Evolutionary conservation across 2,329 filamentous ascomycete genomes (phyloP), one percentile per base, ranked within the genome.

Genomic region (Diaporthe vaccinii): DNA sequence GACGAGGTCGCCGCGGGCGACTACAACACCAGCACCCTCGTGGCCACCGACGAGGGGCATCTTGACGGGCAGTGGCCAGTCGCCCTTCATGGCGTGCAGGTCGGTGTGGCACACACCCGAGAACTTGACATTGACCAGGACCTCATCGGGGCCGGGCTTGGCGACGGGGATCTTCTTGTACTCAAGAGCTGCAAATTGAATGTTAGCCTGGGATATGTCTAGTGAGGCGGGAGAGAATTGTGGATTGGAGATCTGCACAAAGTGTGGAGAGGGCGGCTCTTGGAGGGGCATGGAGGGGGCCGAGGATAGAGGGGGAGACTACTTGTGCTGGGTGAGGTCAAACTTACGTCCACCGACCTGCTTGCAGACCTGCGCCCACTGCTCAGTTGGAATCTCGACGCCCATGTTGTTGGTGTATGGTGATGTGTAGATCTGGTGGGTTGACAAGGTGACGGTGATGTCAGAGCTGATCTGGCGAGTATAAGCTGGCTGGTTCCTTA

Each of bases 351-450:
- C 93, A 79, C 94, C 95, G 74, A 89, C 92, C 89, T 95, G 91
- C 85, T 98, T 94, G 80, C 97, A 89, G 80, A 98, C 94, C 86
- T 97, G 94, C 70, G 96, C 96, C 95, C 93, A 97, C 88, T 98
- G 96, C 85, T 92, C 92, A 69, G 89, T 91, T 75, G 96, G 96
- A 81, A 98, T 90, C 74, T 91, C 80, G 76, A 81, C 79, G 71
- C 81, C 76, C 73, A 87, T 81, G 87, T 89, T 89, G 74, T 51
- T 82, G 68, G 49, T 61, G 53, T 76, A 20, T 39, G 55, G 65
- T 49, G 53, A 55, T 8, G 55, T 72, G 41, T 75, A 68, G 28
- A 73, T 39, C n/a, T 74, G 20, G 36, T 65, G 71, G 41, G 58
- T 74, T 36, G 67, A 55, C 22, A 46, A 53, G 34, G 68, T 67